phyloP scores from a whole-genome alignment of 2,329 filamentous ascomycete genomes.

The Botrytis paeoniae region DNA sequence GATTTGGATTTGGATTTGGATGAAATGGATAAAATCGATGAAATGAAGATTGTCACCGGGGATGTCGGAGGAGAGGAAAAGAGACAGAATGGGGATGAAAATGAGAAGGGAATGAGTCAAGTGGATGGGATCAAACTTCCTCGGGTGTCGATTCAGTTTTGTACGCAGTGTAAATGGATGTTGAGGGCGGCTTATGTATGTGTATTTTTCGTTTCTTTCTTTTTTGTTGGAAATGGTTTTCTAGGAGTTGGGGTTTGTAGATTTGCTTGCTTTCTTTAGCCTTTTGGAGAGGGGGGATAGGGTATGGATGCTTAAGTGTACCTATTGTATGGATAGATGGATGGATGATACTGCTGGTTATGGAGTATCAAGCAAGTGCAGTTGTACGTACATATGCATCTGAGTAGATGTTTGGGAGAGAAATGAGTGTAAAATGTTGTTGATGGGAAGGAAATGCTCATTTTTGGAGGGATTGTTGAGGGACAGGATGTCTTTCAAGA shows the following conservation, averaged over 20 bases:
- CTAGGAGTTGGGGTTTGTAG: too few species aligned
- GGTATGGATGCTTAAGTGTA: not conserved
- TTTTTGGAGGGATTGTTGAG: not conserved
- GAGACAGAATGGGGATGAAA: not conserved
- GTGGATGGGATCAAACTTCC: conserved; percentile 42
- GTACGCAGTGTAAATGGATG: conserved; percentile 91
- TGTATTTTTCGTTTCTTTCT: conserved; percentile 3
- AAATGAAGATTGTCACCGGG: not conserved
- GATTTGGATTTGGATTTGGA: not conserved
- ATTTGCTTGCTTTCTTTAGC: not conserved
- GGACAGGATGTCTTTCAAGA: not conserved
- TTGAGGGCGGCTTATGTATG: conserved; percentile 79
- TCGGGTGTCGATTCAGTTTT: conserved; percentile 83
- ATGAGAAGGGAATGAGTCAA: not conserved
- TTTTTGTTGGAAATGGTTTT: not conserved
- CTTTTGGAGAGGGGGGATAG: not conserved
- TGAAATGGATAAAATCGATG: not conserved
- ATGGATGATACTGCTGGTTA: not conserved
- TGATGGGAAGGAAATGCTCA: not conserved
- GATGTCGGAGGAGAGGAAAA: not conserved
- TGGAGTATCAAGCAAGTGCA: not conserved
- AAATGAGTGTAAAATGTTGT: too few species aligned
- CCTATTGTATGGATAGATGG: not conserved
- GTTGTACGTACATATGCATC: not conserved
- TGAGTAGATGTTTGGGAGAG: not conserved